Evolutionary conservation across 768 basidiomycete species (phyloP).

Genomic region (Kwoniella dejecticola): DNA sequence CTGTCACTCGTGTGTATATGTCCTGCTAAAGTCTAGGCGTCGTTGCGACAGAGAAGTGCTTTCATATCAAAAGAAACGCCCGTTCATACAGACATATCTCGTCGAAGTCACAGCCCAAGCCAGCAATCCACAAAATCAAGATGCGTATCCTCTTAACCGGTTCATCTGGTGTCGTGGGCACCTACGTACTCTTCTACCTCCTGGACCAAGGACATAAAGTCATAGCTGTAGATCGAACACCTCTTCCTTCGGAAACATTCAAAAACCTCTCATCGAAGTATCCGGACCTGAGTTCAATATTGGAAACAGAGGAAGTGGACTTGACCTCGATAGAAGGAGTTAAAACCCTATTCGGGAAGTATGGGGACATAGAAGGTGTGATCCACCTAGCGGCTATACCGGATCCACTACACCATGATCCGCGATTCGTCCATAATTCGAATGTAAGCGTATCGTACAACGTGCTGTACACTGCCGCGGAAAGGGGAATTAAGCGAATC

Average conservation of each 20-base stretch:
- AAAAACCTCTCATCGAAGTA: background rate
- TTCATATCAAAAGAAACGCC: too few relatives aligned
- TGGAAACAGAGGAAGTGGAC: slow-evolving; percentile 22
- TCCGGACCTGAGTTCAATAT: slow-evolving; percentile 3
- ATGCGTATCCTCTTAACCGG: slow-evolving; percentile 48
- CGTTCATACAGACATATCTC: too few relatives aligned
- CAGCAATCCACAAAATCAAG: too few relatives aligned
- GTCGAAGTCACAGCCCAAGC: too few relatives aligned
- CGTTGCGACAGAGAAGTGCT: too few relatives aligned
- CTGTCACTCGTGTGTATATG: too few relatives aligned
- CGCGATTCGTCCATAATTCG: slow-evolving; percentile 39
- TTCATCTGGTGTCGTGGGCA: slow-evolving; percentile 37
- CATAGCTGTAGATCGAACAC: slow-evolving; percentile 35
- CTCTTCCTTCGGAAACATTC: slow-evolving; percentile 10
- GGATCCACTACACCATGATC: slow-evolving; percentile 25
- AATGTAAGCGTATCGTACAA: slow-evolving; percentile 47
- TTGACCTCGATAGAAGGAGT: slow-evolving; percentile 16
- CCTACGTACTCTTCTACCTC: slow-evolving; percentile 25
- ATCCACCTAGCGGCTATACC: slow-evolving; percentile 51
- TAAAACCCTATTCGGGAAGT: slow-evolving; percentile 18
- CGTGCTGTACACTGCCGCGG: slow-evolving; percentile 40
- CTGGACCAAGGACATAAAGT: slow-evolving; percentile 36
- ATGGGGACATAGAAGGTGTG: slow-evolving; percentile 29
- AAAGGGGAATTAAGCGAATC: slow-evolving; percentile 39
- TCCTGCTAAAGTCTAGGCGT: too few relatives aligned